A percentile compares a stretch with the other conserved stretches of the same genome.
These are phyloP conservation scores for Alnus glutinosa DNA, from an alignment of 306 rosid genomes.

Conservation along the genomic window DNA sequence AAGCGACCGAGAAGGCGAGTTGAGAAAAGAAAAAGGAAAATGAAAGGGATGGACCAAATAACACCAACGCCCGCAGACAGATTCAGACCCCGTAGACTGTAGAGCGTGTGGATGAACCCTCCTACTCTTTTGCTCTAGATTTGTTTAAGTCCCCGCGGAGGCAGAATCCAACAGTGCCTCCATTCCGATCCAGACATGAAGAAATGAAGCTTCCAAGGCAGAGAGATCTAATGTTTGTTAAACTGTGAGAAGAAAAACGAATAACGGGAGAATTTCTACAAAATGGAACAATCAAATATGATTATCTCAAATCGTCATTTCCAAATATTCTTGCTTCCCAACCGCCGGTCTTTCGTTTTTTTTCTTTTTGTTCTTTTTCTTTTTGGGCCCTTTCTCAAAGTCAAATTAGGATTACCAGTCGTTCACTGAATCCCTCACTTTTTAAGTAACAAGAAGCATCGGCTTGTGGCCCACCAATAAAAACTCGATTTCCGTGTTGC, in stretches of 20 bases:
- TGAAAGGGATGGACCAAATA: neutral
- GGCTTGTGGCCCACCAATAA: neutral
- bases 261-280: neutral
- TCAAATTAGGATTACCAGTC: conserved; percentile 7
- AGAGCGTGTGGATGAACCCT: neutral
- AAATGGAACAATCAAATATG: neutral
- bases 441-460: neutral
- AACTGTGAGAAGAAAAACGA: neutral
- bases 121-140: neutral
- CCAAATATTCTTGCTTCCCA: neutral
- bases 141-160: neutral
- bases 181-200: neutral
- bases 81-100: conserved; percentile 1
- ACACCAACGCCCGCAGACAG: neutral
- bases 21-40: neutral
- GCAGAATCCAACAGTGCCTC: conserved; percentile 8
- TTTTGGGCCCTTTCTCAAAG: neutral
- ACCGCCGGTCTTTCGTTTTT: neutral
- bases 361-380: neutral
- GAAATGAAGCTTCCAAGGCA: neutral
- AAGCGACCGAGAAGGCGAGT: neutral
- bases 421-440: neutral
- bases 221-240: neutral
- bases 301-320: neutral
- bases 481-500: neutral